phyloP scores from a whole-genome alignment of 2,329 filamentous ascomycete species.

The Geosmithia flava region DNA sequence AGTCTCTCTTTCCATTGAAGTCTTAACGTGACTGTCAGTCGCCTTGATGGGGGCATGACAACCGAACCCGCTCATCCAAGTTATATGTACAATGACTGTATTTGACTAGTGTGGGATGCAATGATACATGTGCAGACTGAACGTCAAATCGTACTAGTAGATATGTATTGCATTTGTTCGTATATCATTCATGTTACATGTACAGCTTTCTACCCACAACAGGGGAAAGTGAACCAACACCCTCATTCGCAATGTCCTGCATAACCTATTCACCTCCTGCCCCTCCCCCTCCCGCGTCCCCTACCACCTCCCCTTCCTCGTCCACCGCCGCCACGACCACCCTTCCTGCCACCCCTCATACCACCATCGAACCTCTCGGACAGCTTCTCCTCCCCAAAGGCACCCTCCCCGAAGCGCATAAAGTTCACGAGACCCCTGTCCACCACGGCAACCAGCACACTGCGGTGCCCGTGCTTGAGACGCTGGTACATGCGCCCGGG shows the following conservation, averaged over 20 bases:
- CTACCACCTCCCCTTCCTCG: slow-evolving; percentile 13
- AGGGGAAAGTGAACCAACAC: too few relatives aligned
- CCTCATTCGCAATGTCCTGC: not conserved
- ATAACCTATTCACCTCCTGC: not conserved
- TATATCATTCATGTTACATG: too few relatives aligned
- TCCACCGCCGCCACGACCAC: slow-evolving; percentile 22
- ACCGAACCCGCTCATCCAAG: too few relatives aligned
- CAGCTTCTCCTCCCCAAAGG: slow-evolving; percentile 64
- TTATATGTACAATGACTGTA: too few relatives aligned
- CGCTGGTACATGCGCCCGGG: slow-evolving; percentile 55
- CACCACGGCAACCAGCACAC: slow-evolving; percentile 76
- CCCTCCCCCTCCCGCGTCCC: slow-evolving; percentile 5
- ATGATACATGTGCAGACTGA: too few relatives aligned
- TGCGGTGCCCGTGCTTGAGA: slow-evolving; percentile 73
- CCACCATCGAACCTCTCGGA: slow-evolving; percentile 44
- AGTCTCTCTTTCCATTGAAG: too few relatives aligned
- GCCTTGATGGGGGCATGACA: too few relatives aligned
- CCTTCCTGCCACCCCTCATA: slow-evolving; percentile 23
- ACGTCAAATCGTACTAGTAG: too few relatives aligned
- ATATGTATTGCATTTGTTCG: too few relatives aligned
- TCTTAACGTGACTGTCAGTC: too few relatives aligned
- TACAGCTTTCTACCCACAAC: too few relatives aligned
- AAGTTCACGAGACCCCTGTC: slow-evolving; percentile 88
- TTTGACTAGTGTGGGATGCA: too few relatives aligned
- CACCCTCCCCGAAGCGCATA: slow-evolving; percentile 65